phyloP scores from a whole-genome alignment of 2,329 filamentous ascomycete genomes.

The Aspergillus fructus region DNA sequence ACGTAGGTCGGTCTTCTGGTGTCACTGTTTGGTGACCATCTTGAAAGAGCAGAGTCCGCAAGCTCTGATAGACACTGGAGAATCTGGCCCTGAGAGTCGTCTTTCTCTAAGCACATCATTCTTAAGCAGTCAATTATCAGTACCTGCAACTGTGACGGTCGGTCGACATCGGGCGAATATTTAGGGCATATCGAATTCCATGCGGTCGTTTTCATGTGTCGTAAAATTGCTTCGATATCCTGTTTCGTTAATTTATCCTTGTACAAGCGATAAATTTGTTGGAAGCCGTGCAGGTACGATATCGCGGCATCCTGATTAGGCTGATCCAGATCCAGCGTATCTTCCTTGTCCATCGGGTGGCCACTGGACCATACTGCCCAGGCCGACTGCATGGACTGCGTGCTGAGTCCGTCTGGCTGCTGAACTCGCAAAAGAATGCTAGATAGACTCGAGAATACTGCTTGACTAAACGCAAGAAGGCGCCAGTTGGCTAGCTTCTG shows the following conservation, averaged over 20 bases:
- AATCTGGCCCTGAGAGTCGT: constrained; percentile 36
- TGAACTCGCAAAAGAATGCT: constrained; percentile 56
- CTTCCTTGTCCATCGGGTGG: constrained; percentile 53
- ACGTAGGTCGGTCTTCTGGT: constrained; percentile 73
- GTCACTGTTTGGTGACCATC: constrained; percentile 37
- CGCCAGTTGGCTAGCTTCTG: constrained; percentile 62
- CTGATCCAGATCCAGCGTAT: constrained; percentile 44
- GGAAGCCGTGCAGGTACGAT: constrained; percentile 75
- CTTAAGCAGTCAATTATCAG: constrained; percentile 36
- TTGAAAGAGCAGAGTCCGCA: constrained; percentile 57
- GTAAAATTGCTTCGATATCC: constrained; percentile 66
- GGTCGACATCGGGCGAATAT: constrained; percentile 42
- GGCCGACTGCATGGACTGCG: constrained; percentile 56
- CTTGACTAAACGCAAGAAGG: constrained; percentile 69
- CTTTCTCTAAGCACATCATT: constrained; percentile 37
- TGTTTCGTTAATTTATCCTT: constrained; percentile 62
- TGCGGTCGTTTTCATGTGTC: constrained; percentile 69
- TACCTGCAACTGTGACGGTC: constrained; percentile 37
- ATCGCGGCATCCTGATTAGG: constrained; percentile 81
- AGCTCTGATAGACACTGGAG: constrained; percentile 62
- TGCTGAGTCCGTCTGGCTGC: constrained; percentile 42
- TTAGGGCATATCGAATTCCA: constrained; percentile 60
- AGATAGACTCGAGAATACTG: constrained; percentile 66
- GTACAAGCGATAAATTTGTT: constrained; percentile 76
- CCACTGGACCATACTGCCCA: constrained; percentile 71